Evolutionary conservation across 140 eudicot species (phyloP), one percentile per base, ranked within the genome.

Genomic region (Erigeron philadelphicus): DNA sequence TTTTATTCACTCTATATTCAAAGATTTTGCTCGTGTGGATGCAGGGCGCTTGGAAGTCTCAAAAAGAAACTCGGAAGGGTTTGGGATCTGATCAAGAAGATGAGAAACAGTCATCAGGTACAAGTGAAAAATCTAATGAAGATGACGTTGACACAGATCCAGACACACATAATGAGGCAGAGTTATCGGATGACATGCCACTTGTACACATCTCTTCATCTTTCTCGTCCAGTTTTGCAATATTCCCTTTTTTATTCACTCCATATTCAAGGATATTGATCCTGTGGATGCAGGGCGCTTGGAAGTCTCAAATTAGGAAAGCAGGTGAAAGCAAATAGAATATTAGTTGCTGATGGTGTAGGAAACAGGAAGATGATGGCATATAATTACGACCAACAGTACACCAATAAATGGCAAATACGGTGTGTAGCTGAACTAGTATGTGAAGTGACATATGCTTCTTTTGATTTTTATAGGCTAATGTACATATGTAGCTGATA

Each of bases 131-230:
- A 0, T 31, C 38, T 31, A 31, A 31, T 31, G 38, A 31, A 31
- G 38, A 31, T 31, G 38, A 31, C 5, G 38, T 31, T 31, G 38
- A 31, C 4, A 31, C 38, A 31, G 38, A 31, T 31, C 3, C 38
- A 31, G 5, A 31, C 38, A 31, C 38, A 31, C 38, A 31, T 31
- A 5, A 31, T 31, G 38, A 31, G 11, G 74, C 11, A 13, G 90
- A 78, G 38, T 63, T 76, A 53, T 75, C 89, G n/a, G 96, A 88
- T 48, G 89, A 85, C 63, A 79, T 81, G 79, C 93, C 89, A 47
- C 87, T 90, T 76, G 97, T 90, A 87, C 70, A 19, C 25, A 47
- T 66, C 81, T 66, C 81, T 59, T 54, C 18, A 11, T 48, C 68
- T 19, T 53, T 71, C 17, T 0, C 44, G 11, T 21, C n/a, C 38